Evolutionary conservation across 169 alveolate species (phyloP).

Genomic region (Cryptosporidium sp.): DNA sequence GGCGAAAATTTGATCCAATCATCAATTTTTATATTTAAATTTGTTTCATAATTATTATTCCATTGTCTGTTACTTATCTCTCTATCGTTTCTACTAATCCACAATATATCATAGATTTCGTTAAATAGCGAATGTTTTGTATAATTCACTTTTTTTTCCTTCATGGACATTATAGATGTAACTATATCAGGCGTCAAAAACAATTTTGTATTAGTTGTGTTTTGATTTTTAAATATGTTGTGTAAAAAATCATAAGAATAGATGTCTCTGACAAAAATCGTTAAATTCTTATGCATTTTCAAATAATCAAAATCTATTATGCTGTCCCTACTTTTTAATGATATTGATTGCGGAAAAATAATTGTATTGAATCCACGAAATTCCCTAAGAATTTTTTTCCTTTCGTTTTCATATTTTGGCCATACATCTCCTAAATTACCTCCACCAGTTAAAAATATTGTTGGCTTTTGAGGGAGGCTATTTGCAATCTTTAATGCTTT

Average conservation of each 20-base stretch:
- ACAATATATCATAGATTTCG: constrained; percentile 39
- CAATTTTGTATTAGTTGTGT: constrained; percentile 4
- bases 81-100: constrained; percentile 68
- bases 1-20: constrained; percentile 65
- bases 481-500: constrained; percentile 38
- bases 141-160: neutral
- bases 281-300: constrained; percentile 8
- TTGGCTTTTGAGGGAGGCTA: constrained; percentile 14
- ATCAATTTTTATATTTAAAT: constrained; percentile 27
- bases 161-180: constrained; percentile 1
- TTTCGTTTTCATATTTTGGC: constrained; percentile 61
- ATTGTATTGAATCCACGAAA: constrained; percentile 41
- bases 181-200: constrained; percentile 66
- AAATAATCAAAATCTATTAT: constrained; percentile 13
- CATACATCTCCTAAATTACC: constrained; percentile 75
- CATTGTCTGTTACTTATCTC: constrained; percentile 3
- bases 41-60: neutral
- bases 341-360: constrained; percentile 72
- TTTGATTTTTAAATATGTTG: neutral
- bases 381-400: constrained; percentile 26
- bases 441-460: constrained; percentile 71
- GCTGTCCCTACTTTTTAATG: neutral
- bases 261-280: constrained; percentile 42
- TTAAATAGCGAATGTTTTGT: neutral
- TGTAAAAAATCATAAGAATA: constrained; percentile 32